phyloP scores from a whole-genome alignment of 352 stramenopile species.

The Phytophthora foliorum region DNA sequence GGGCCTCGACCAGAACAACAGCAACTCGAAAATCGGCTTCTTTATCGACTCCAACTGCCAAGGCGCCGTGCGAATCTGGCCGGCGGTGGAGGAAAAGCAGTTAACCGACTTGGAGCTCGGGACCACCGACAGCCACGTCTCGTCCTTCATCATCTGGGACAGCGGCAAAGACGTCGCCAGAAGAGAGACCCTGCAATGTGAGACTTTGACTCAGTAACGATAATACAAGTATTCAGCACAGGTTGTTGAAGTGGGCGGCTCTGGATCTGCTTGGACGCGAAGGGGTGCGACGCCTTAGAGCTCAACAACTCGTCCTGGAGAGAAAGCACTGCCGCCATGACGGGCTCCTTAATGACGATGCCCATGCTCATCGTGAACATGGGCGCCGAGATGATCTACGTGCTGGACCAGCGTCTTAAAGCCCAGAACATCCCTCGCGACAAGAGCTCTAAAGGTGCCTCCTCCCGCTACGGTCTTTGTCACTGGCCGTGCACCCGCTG shows the following conservation, averaged over 20 bases:
- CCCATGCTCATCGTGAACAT: constrained; percentile 95
- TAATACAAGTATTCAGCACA: neutral
- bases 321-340: constrained; percentile 40
- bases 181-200: constrained; percentile 3
- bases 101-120: constrained; percentile 1
- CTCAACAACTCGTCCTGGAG: neutral
- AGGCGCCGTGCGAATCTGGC: constrained; percentile 2
- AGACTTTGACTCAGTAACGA: neutral
- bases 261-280: constrained; percentile 20
- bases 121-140: neutral
- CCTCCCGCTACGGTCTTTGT: neutral
- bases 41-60: constrained; percentile 6
- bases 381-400: constrained; percentile 95
- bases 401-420: constrained; percentile 93
- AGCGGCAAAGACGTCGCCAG: constrained; percentile 4
- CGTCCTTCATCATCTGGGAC: constrained; percentile 5
- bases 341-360: constrained; percentile 87
- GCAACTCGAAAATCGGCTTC: constrained; percentile 7
- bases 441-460: constrained; percentile 86
- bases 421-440: constrained; percentile 92
- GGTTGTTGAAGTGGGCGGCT: constrained; percentile 8
- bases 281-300: constrained; percentile 25
- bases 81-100: neutral
- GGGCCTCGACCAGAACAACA: constrained; percentile 1
- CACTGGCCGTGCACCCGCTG: neutral